These are phyloP conservation scores for Yarrowia alimentaria DNA, from an alignment of 805 yeast genomes.

Conservation along the genomic window DNA sequence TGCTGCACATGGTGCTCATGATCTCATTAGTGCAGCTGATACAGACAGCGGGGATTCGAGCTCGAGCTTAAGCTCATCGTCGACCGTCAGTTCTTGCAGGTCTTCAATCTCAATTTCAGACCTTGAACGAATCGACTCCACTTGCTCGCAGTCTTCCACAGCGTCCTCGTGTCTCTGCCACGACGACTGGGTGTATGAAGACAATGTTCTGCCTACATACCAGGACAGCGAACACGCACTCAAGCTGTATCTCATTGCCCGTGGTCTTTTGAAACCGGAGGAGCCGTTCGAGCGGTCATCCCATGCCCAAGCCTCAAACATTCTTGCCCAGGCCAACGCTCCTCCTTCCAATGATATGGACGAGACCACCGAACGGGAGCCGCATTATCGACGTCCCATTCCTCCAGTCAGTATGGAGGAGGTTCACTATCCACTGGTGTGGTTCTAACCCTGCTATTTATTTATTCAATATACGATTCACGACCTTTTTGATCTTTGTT, in stretches of 20 bases:
- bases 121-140: slow-evolving; percentile 12
- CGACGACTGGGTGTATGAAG: slow-evolving; percentile 32
- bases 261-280: slow-evolving; percentile 6
- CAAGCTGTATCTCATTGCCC: slow-evolving; percentile 28
- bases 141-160: neutral
- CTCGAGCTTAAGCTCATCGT: no score
- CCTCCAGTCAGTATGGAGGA: neutral
- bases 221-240: slow-evolving; percentile 33
- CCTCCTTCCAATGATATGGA: slow-evolving; percentile 23
- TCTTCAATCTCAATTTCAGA: slow-evolving; percentile 12
- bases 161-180: slow-evolving; percentile 18
- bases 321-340: slow-evolving; percentile 22
- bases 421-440: slow-evolving; percentile 14
- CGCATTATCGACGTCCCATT: neutral
- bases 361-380: slow-evolving; percentile 1
- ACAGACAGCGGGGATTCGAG: slow-evolving; percentile 1
- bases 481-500: no score
- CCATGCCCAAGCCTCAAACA: slow-evolving; percentile 5
- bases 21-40: neutral
- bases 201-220: slow-evolving; percentile 33
- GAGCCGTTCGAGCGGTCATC: slow-evolving; percentile 11
- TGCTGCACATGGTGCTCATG: no score
- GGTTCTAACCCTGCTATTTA: slow-evolving; percentile 7
- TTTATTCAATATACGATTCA: no score
- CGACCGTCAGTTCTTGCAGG: no score